Conservation (phyloP, 352 stramenopile genomes). For the Phytopythium vexans region DNA sequence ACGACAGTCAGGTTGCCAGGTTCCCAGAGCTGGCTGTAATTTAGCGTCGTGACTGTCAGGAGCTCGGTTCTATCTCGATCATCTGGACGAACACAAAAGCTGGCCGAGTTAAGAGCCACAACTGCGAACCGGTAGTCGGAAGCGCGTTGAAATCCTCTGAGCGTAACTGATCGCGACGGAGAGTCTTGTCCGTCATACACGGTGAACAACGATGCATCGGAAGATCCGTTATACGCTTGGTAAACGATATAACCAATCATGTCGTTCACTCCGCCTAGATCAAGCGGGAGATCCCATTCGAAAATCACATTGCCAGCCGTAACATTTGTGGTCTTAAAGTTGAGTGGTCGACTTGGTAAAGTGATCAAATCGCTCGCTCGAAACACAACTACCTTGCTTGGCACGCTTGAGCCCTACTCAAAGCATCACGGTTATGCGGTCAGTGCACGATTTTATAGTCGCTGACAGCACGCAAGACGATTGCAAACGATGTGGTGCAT, state of each 20-base stretch:
- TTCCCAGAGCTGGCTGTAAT: conserved; percentile 21
- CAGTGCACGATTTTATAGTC: background rate
- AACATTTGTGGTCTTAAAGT: conserved; percentile 25
- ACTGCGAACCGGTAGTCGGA: conserved; percentile 42
- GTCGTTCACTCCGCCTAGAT: conserved; percentile 39
- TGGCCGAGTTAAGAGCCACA: conserved; percentile 41
- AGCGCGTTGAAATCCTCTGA: conserved; percentile 27
- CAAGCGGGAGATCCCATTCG: conserved; percentile 40
- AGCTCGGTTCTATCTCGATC: conserved; percentile 18
- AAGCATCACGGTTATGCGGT: background rate
- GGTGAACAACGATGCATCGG: conserved; percentile 22
- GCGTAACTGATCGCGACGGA: conserved; percentile 9
- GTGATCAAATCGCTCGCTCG: conserved; percentile 21
- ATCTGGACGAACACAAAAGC: conserved; percentile 35
- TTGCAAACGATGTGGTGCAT: conserved; percentile 1
- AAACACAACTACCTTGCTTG: conserved; percentile 14
- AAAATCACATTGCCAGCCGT: conserved; percentile 57
- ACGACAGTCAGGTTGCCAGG: conserved; percentile 19
- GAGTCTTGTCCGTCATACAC: conserved; percentile 59
- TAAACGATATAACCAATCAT: conserved; percentile 55
- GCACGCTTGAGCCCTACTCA: conserved; percentile 27
- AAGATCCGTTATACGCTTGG: conserved; percentile 19
- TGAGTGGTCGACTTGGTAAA: conserved; percentile 38
- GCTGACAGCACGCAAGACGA: background rate
- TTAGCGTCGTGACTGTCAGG: conserved; percentile 29